Evolutionary conservation across 148 eudicot genomes (phyloP), one percentile per base, ranked within the genome.

Genomic region (Agrostemma githago): DNA sequence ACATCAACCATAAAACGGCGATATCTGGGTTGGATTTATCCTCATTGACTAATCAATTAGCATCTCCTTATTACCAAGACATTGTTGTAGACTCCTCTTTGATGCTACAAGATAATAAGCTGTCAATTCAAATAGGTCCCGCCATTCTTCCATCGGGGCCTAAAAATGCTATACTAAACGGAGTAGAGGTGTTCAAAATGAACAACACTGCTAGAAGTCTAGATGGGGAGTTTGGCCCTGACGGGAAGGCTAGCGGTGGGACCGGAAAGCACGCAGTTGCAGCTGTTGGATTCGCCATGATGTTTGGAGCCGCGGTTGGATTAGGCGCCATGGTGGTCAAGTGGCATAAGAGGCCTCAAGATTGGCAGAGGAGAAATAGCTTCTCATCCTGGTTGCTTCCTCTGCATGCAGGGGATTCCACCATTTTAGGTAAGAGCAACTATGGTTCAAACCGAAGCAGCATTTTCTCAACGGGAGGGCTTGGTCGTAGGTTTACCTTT

Each of bases 271-370:
- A 77, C 8, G 71, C 89, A 0, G 93, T 92, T 17, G 97, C 93
- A 0, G 91, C 88, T 0, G 93, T 92, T 2, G 97, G 97, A 38
- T 90, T 92, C 46, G 93, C 96, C 0, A 92, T 92, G 96, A 92
- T 92, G 97, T 92, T 92, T 65, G 97, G 97, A 1, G 97, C 97
- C 7, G 90, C 90, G 76, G 86, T 90, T 10, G 96, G 97, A 6
- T 75, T 92, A 12, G 97, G 97, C n/a, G 89, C 96, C 8, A 85
- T 92, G 88, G 97, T 88, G 44, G 83, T 92, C 8, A 92, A 85
- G 81, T 92, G 97, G 97, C 88, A 80, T 16, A 90, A 90, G 61
- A 77, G 93, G 66, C 97, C 97, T 14, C 89, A 84, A 37, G 93
- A 90, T 80, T 90, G 97, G 97, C 88, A 84, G 15, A 88, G 86